Evolutionary conservation across 169 alveolate genomes (phyloP).

Genomic region (Miamiensis avidus): DNA sequence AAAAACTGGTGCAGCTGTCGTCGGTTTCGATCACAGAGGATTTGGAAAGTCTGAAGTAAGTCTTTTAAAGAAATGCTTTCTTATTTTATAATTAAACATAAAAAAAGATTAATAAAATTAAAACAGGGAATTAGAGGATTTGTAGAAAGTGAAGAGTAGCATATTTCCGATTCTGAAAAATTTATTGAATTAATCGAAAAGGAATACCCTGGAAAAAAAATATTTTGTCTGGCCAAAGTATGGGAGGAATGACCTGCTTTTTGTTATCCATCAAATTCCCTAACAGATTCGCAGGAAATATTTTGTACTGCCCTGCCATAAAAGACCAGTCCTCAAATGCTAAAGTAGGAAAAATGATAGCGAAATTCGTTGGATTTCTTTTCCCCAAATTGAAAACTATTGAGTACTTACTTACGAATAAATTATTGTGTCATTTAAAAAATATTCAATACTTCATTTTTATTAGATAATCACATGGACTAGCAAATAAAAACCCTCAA

Average conservation of each 20-base stretch:
- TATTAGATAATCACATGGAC: constrained; percentile 23
- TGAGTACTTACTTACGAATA: neutral
- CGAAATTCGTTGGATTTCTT: neutral
- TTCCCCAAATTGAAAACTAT: constrained; percentile 9
- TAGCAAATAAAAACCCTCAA: constrained; percentile 37
- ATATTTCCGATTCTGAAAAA: constrained; percentile 19
- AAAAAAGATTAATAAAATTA: constrained; percentile 5
- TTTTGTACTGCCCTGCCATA: constrained; percentile 38
- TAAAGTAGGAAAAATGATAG: constrained; percentile 7
- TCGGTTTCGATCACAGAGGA: constrained; percentile 44
- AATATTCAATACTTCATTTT: neutral
- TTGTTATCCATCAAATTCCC: constrained; percentile 6
- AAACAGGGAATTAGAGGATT: constrained; percentile 36
- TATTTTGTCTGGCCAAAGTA: constrained; percentile 32
- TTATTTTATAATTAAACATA: constrained; percentile 3
- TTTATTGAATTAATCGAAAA: constrained; percentile 18
- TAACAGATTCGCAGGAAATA: constrained; percentile 32
- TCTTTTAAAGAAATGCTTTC: constrained; percentile 16
- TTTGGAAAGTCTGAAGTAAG: constrained; percentile 47
- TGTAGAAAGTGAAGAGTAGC: neutral
- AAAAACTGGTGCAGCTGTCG: constrained; percentile 3
- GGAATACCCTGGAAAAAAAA: neutral
- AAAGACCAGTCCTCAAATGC: constrained; percentile 1
- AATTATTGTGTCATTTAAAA: neutral
- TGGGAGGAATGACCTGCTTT: constrained; percentile 43